Base-by-base conservation (phyloP, 768 basidiomycete species). In the Brasilioporus rufonigricans region DNA sequence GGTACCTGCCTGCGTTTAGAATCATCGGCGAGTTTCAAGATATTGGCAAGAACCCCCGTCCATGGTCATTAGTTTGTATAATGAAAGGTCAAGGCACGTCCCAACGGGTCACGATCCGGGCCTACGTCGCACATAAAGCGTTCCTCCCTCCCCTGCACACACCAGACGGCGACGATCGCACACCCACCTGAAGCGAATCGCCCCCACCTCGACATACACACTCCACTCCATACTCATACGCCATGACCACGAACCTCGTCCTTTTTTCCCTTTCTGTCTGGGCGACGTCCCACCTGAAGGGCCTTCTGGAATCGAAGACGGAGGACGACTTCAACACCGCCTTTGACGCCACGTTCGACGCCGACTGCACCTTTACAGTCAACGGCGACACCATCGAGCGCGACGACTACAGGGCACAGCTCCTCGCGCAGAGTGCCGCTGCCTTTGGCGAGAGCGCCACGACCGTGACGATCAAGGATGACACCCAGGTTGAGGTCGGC, bases 191-290 rank as follows among this genome's bases (percentile, higher is more conserved):
- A n/a, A n/a, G n/a, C n/a, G n/a, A n/a, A n/a, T n/a, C n/a, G n/a
- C n/a, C n/a, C n/a, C n/a, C n/a, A n/a, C n/a, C n/a, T n/a, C n/a
- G n/a, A n/a, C n/a, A n/a, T n/a, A n/a, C n/a, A n/a, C n/a, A n/a
- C n/a, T n/a, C n/a, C n/a, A n/a, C n/a, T n/a, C n/a, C n/a, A n/a
- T n/a, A n/a, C 29, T 3, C 29, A 23, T n/a, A n/a, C 16, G 39
- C 36, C 52, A 72, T 71, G 71, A 53, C 68, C n/a, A n/a, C n/a
- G 8, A 62, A 63, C 33, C 63, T 74, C 56, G 69, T 74, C 49
- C 71, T 76, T 46, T 77, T 76, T 9, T 57, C 71, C 3, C 79
- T 81, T 56, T 69, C 71, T 24, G 62, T 65, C 39, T 81, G 76
- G 76, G 72, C 76, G 14, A 57, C 78, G 58, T 62, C 68, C 48